Evolutionary conservation across 495 filamentous ascomycete species (phyloP).

Genomic region (Baudoinia panamericana): DNA sequence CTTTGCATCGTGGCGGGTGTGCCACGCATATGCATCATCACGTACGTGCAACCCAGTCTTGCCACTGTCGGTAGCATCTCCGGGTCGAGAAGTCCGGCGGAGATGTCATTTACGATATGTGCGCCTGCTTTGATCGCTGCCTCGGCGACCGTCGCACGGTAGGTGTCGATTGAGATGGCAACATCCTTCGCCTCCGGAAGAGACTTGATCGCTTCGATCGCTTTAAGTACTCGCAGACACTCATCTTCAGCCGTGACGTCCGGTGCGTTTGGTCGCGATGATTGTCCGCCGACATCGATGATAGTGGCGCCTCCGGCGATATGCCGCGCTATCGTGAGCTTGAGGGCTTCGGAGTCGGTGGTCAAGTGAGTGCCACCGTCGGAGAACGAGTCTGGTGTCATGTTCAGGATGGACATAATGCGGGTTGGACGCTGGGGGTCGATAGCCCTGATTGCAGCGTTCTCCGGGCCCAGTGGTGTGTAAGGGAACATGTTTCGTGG

Average conservation of each 20-base stretch:
- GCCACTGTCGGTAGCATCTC: conserved; percentile 77
- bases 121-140: conserved; percentile 72
- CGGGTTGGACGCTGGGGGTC: conserved; percentile 45
- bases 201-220: conserved; percentile 59
- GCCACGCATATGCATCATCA: conserved; percentile 94
- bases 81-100: conserved; percentile 63
- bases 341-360: conserved; percentile 29
- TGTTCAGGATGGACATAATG: conserved; percentile 89
- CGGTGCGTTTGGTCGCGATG: conserved; percentile 61
- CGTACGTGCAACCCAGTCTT: conserved; percentile 62
- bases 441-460: background rate
- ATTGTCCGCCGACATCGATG: conserved; percentile 88
- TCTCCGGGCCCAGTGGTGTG: background rate
- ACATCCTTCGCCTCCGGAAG: conserved; percentile 46
- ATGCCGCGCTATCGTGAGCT: conserved; percentile 39
- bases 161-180: conserved; percentile 82
- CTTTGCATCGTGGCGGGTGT: conserved; percentile 69
- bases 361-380: conserved; percentile 59
- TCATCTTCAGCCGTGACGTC: conserved; percentile 61
- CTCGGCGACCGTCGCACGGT: conserved; percentile 71
- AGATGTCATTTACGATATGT: conserved; percentile 91
- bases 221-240: conserved; percentile 60
- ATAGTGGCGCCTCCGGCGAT: conserved; percentile 61
- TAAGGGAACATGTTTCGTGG: background rate
- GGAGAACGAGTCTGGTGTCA: conserved; percentile 95